phyloP scores from a whole-genome alignment of 2,329 filamentous ascomycete species.

The Diaporthe helianthi region DNA sequence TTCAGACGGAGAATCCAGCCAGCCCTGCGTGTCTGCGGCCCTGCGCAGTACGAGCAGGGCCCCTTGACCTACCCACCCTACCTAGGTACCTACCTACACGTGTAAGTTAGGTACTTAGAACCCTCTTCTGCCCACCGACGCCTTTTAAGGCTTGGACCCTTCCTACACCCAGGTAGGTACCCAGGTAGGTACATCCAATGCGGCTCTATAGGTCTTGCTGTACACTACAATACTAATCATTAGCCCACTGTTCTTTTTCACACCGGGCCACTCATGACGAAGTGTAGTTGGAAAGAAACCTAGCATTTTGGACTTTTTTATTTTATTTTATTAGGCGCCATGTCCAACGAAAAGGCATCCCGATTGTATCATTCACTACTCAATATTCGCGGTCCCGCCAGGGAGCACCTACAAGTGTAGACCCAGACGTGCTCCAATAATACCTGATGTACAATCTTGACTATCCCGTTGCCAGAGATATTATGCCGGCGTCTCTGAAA shows the following conservation, averaged over 20 bases:
- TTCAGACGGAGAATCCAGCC: conserved; percentile 1
- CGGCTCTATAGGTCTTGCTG: neutral
- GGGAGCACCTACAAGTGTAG: neutral
- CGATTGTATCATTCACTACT: neutral
- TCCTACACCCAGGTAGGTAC: too few relatives aligned
- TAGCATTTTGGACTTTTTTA: neutral
- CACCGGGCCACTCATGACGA: neutral
- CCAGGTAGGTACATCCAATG: neutral
- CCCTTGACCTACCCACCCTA: conserved; percentile 18
- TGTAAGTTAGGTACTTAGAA: neutral
- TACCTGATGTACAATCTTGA: neutral
- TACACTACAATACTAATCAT: neutral
- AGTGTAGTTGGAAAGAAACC: neutral
- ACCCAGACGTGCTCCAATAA: neutral
- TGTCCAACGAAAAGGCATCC: neutral
- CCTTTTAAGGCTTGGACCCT: neutral
- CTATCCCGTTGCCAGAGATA: neutral
- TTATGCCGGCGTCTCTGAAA: neutral
- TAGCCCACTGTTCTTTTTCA: neutral
- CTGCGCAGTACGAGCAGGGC: neutral
- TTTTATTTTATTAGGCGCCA: neutral
- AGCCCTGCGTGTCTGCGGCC: neutral
- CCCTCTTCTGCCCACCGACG: conserved; percentile 3
- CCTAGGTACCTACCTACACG: neutral
- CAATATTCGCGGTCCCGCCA: conserved; percentile 23